Base-by-base conservation (phyloP, 2,329 filamentous ascomycete genomes). In the Cladosporium austrohemisphaericum region DNA sequence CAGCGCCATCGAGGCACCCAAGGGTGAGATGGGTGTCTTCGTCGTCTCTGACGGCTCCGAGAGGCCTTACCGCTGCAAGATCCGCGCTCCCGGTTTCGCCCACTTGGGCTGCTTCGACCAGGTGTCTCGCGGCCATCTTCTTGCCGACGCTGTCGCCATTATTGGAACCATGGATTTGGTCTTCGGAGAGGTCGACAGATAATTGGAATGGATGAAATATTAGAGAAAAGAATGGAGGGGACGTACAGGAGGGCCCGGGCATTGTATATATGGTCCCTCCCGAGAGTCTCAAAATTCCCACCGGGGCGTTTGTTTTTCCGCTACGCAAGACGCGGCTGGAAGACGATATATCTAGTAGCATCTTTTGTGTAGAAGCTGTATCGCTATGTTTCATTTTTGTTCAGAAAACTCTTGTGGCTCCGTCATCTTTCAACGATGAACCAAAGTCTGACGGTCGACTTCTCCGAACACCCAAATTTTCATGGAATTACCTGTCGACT, bases 21-120 rank as follows among this genome's bases (percentile, higher is more conserved):
- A 98, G 85, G 93, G 93, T 63, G 93, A 98, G 77, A 98, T 98
- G 93, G 93, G 86, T 69, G 93, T 98, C 36, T 98, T 86, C 69
- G 75, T 98, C 44, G 93, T 98, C 64, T 95, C 88, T 67, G 93
- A 98, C 67, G 93, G 93, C 56, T 93, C 84, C 68, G 93, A 98
- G 80, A 80, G 93, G 65, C 93, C 93, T 38, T 98, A 98, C 76
- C 81, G 94, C 65, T 96, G 93, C 74, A 94, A 96, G 77, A 96
- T 98, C 63, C 84, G 93, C 62, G 92, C 94, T 29, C 93, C 93
- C 51, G 93, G 93, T 55, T 98, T 98, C 65, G 93, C 93, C 56
- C 94, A 98, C 74, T 74, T 98, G 71, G 82, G 81, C 64, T 92
- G 89, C 58, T 96, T 98, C 69, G 93, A 98, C 69, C 92, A 97